Conservation (phyloP, 768 basidiomycete species). For the Trametes cingulata region DNA sequence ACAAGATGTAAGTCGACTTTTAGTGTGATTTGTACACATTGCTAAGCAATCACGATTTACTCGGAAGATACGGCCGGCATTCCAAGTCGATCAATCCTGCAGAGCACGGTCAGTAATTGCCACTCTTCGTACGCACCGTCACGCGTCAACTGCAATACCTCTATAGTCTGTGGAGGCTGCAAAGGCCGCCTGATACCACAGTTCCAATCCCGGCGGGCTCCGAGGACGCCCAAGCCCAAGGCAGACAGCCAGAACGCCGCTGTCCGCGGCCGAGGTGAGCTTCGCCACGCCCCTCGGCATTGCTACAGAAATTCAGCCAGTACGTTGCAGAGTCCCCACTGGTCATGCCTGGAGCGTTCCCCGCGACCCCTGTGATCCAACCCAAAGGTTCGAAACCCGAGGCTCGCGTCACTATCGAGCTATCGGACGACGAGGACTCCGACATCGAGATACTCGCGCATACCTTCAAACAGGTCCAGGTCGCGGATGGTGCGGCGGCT, state of each 20-base stretch:
- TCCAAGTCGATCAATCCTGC: slow-evolving; percentile 71
- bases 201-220: slow-evolving; percentile 43
- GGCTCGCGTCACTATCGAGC: background rate
- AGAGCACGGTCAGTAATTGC: slow-evolving; percentile 61
- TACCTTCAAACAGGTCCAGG: slow-evolving; percentile 9
- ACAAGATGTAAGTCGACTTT: slow-evolving; percentile 50
- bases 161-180: slow-evolving; percentile 66
- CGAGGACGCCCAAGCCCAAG: slow-evolving; percentile 36
- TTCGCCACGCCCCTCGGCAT: background rate
- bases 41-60: background rate
- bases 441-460: slow-evolving; percentile 21
- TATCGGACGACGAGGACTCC: slow-evolving; percentile 11
- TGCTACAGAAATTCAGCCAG: too few relatives aligned
- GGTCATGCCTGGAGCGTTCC: slow-evolving; percentile 18
- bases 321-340: slow-evolving; percentile 19
- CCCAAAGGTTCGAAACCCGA: background rate
- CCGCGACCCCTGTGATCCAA: background rate
- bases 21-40: background rate
- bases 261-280: slow-evolving; percentile 18
- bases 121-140: too few relatives aligned
- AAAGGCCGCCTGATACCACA: slow-evolving; percentile 61
- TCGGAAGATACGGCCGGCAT: slow-evolving; percentile 68
- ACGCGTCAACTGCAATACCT: too few relatives aligned
- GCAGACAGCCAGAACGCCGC: slow-evolving; percentile 23
- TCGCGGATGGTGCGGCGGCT: background rate